phyloP scores from a whole-genome alignment of 2,329 filamentous ascomycete species.

The Coleophoma crateriformis region DNA sequence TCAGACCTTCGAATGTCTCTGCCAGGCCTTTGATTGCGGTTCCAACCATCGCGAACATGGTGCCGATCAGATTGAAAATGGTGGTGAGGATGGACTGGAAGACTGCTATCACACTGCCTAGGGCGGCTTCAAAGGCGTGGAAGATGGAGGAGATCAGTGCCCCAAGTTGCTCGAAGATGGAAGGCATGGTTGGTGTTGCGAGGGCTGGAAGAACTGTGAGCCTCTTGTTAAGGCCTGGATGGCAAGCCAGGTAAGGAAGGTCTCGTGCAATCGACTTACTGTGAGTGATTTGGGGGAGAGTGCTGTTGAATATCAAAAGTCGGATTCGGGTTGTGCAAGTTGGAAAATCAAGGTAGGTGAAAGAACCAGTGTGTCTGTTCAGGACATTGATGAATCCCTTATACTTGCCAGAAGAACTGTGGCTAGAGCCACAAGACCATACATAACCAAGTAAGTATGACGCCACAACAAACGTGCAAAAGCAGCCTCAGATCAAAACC shows the following conservation, averaged over 20 bases:
- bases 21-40: constrained; percentile 17
- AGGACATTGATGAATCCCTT: neutral
- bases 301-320: neutral
- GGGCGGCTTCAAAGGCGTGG: constrained; percentile 14
- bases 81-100: constrained; percentile 19
- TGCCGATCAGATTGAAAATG: constrained; percentile 16
- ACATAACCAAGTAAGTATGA: neutral
- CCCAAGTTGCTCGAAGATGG: constrained; percentile 16
- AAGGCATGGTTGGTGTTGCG: constrained; percentile 19
- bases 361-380: neutral
- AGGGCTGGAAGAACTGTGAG: neutral
- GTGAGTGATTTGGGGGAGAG: neutral
- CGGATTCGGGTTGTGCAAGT: neutral
- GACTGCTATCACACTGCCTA: constrained; percentile 21
- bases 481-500: neutral
- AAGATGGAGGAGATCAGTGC: constrained; percentile 21
- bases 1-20: constrained; percentile 21
- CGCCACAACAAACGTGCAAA: neutral
- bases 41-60: constrained; percentile 14
- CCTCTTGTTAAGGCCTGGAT: too few relatives aligned
- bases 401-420: too few relatives aligned
- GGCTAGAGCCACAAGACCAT: too few relatives aligned
- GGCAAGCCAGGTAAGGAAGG: too few relatives aligned
- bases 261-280: too few relatives aligned
- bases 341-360: neutral